Conservation (phyloP, 495 filamentous ascomycete species). For the Daldinia loculata region DNA sequence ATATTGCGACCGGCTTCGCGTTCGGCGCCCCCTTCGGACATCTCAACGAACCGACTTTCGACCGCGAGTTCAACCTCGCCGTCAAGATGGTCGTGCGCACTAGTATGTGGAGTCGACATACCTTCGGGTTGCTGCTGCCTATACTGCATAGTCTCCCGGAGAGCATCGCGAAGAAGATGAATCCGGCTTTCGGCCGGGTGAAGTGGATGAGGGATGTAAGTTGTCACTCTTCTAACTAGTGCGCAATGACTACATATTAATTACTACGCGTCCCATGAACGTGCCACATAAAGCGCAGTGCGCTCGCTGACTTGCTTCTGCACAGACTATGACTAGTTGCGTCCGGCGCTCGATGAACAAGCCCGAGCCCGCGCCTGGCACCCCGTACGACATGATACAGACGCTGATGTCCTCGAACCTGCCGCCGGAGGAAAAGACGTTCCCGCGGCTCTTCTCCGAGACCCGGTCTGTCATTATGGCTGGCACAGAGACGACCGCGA, state of each 20-base stretch:
- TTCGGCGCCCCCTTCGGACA: slow-evolving; percentile 48
- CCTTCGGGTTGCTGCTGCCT: slow-evolving; percentile 18
- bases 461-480: slow-evolving; percentile 49
- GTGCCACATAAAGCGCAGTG: slow-evolving; percentile 1
- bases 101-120: slow-evolving; percentile 30
- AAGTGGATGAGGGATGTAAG: slow-evolving; percentile 38
- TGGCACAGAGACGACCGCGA: slow-evolving; percentile 52
- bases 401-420: slow-evolving; percentile 50
- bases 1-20: slow-evolving; percentile 48
- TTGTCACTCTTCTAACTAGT: not conserved
- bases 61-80: slow-evolving; percentile 32
- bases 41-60: slow-evolving; percentile 47
- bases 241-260: not conserved
- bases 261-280: not conserved
- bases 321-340: slow-evolving; percentile 34
- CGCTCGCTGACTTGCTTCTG: not conserved
- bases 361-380: slow-evolving; percentile 25
- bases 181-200: slow-evolving; percentile 25
- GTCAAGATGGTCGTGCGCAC: slow-evolving; percentile 22
- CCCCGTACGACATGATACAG: slow-evolving; percentile 35
- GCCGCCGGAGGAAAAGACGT: slow-evolving; percentile 49
- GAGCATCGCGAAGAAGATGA: slow-evolving; percentile 29
- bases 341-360: slow-evolving; percentile 37
- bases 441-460: slow-evolving; percentile 46
- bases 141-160: slow-evolving; percentile 30